Evolutionary conservation across 805 yeast genomes (phyloP).

Genomic region (Zygoascus flipseniorum): DNA sequence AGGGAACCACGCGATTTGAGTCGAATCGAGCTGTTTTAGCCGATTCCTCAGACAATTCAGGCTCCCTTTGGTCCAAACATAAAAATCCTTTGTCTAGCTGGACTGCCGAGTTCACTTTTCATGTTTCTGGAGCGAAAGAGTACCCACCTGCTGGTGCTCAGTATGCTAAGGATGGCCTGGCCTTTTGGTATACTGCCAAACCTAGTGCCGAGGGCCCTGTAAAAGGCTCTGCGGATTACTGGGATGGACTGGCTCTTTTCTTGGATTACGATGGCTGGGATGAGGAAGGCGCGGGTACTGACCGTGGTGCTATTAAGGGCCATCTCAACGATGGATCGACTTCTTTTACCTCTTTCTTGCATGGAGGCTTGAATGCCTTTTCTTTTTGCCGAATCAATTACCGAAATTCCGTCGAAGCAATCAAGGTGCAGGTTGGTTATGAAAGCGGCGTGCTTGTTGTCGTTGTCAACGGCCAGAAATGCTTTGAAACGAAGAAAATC

Average conservation of each 20-base stretch:
- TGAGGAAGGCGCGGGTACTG: slow-evolving; percentile 11
- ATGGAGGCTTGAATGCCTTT: slow-evolving; percentile 27
- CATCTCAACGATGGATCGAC: slow-evolving; percentile 33
- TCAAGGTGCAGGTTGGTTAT: slow-evolving; percentile 26
- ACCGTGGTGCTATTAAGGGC: slow-evolving; percentile 28
- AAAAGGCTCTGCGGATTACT: slow-evolving; percentile 29
- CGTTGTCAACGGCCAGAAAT: slow-evolving; percentile 31
- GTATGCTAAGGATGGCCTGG: slow-evolving; percentile 22
- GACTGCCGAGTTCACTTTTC: slow-evolving; percentile 27
- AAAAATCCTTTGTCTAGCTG: slow-evolving; percentile 25
- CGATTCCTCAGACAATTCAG: slow-evolving; percentile 6
- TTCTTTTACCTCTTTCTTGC: slow-evolving; percentile 17
- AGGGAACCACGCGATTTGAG: background rate
- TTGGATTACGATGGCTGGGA: slow-evolving; percentile 28
- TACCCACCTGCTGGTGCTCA: slow-evolving; percentile 21
- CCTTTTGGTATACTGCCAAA: slow-evolving; percentile 29
- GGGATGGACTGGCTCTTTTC: slow-evolving; percentile 35
- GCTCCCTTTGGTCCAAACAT: slow-evolving; percentile 28
- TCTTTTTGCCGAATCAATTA: slow-evolving; percentile 29
- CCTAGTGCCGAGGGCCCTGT: slow-evolving; percentile 26
- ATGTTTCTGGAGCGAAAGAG: slow-evolving; percentile 25
- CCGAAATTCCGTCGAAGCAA: slow-evolving; percentile 26
- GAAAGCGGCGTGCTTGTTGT: slow-evolving; percentile 25
- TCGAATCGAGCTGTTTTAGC: background rate
- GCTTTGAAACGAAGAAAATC: slow-evolving; percentile 27